These are phyloP conservation scores for Arabis alpina DNA, from an alignment of 345 rosid species.

Conservation along the genomic window DNA sequence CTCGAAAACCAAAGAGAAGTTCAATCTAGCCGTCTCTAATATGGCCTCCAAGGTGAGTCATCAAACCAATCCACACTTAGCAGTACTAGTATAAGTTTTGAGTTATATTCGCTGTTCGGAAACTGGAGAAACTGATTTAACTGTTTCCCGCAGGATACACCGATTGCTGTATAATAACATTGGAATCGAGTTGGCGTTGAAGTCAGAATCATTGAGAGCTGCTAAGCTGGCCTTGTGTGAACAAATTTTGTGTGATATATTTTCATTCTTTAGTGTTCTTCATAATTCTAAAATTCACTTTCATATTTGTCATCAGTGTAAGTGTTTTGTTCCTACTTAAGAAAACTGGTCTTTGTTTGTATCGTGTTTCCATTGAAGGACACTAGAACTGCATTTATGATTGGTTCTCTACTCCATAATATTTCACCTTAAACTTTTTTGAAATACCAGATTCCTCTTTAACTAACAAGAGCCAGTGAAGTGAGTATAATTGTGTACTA, in stretches of 20 bases:
- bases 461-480: too few relatives aligned
- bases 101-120: not conserved
- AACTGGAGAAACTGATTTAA: slow-evolving; percentile 3
- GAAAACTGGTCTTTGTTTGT: slow-evolving; percentile 4
- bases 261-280: slow-evolving; percentile 34
- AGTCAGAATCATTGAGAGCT: slow-evolving; percentile 25
- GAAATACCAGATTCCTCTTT: too few relatives aligned
- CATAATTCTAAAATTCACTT: slow-evolving; percentile 19
- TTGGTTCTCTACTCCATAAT: not conserved
- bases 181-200: slow-evolving; percentile 26
- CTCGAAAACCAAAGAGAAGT: slow-evolving; percentile 86
- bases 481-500: too few relatives aligned
- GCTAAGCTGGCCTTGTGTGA: slow-evolving; percentile 32
- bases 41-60: slow-evolving; percentile 71
- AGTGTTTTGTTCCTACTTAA: slow-evolving; percentile 8
- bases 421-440: not conserved
- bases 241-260: slow-evolving; percentile 37
- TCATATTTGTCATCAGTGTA: slow-evolving; percentile 27
- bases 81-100: slow-evolving; percentile 2
- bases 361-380: slow-evolving; percentile 52
- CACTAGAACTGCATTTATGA: slow-evolving; percentile 46
- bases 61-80: too few relatives aligned
- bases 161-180: slow-evolving; percentile 64
- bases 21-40: slow-evolving; percentile 78
- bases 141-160: slow-evolving; percentile 62